Evolutionary conservation across 495 filamentous ascomycete species (phyloP), one percentile per base, ranked within the genome.

Genomic region (Trichoderma asperelloides): DNA sequence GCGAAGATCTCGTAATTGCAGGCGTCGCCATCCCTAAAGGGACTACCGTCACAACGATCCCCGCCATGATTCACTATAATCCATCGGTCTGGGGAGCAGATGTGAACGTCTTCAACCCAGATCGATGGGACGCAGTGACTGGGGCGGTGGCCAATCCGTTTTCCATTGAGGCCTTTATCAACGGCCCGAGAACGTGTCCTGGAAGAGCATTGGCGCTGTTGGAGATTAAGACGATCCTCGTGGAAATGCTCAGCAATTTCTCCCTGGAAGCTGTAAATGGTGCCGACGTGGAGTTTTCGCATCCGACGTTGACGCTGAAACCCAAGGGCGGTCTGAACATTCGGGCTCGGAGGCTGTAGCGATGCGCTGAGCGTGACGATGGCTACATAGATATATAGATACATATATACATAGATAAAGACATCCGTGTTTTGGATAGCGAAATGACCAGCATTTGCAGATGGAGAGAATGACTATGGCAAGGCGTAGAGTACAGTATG

Each of bases 1-100:
- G 62, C 7, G 57, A 69, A 3, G 70, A 74, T 65, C 51, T 78
- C 2, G 45, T 68, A 9, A 75, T 78, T 43, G 70, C 72, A 18
- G 71, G 69, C 40, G 70, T 74, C 1, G 5, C 33, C 28, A 68
- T 79, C 62, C 77, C 76, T 5, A 73, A 71, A 40, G 71, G 71
- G 64, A 77, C 77, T 2, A 70, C 70, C 16, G 33, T 79, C 62
- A 72, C 74, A 64, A 57, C 78, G 18, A 37, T 57, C 27, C 72
- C 75, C 30, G 72, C 70, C 11, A 66, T 73, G 0, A 41, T 73
- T 12, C 72, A 76, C 40, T 67, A 67, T 18, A 71, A 75, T 65
- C 71, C 71, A 3, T 23, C 6, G 3, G 67, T 78, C 64, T 80
- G 78, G 78, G 78, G 77, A 0, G 25, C 66, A 2, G 70, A 72